Percentiles rank a stretch among this genome's conserved stretches.
phyloP scores from a whole-genome alignment of 2,329 filamentous ascomycete genomes.

The Sclerotinia nivalis region DNA sequence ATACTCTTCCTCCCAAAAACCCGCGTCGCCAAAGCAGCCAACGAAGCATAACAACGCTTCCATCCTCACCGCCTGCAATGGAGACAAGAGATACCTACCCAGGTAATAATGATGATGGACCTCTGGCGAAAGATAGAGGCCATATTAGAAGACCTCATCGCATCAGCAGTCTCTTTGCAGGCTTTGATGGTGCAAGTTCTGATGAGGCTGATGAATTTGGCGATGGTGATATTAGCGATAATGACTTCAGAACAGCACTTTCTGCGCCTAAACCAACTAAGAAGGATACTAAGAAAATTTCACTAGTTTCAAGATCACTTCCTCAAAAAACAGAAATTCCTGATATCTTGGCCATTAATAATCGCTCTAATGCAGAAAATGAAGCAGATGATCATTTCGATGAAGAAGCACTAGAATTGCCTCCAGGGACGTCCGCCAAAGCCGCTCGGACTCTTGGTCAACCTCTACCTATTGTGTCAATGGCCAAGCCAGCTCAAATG shows the following conservation, averaged over 20 bases:
- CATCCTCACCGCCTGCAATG: slow-evolving; percentile 50
- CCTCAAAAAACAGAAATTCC: slow-evolving; percentile 36
- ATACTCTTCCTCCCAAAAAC: slow-evolving; percentile 58
- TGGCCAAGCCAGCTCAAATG: slow-evolving; percentile 54
- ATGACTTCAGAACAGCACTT: slow-evolving; percentile 66
- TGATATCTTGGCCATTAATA: slow-evolving; percentile 28
- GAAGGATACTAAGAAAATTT: slow-evolving; percentile 27
- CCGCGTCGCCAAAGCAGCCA: slow-evolving; percentile 56
- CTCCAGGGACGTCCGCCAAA: slow-evolving; percentile 30
- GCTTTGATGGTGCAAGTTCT: slow-evolving; percentile 72
- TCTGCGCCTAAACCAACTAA: slow-evolving; percentile 58
- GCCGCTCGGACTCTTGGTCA: slow-evolving; percentile 38
- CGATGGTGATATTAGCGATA: slow-evolving; percentile 63
- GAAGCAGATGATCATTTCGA: slow-evolving; percentile 30
- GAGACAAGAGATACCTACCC: slow-evolving; percentile 68
- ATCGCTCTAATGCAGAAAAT: not conserved
- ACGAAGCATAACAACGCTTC: slow-evolving; percentile 46
- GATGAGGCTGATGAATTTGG: slow-evolving; percentile 65
- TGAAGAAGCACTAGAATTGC: slow-evolving; percentile 31
- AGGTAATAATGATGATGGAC: slow-evolving; percentile 78
- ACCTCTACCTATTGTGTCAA: slow-evolving; percentile 38
- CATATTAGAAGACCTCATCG: slow-evolving; percentile 67
- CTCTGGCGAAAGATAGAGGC: slow-evolving; percentile 57
- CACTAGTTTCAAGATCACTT: slow-evolving; percentile 35
- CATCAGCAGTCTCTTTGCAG: slow-evolving; percentile 83